Evolutionary conservation across 2,329 filamentous ascomycete species (phyloP).

Genomic region (Trichoderma hamatum): DNA sequence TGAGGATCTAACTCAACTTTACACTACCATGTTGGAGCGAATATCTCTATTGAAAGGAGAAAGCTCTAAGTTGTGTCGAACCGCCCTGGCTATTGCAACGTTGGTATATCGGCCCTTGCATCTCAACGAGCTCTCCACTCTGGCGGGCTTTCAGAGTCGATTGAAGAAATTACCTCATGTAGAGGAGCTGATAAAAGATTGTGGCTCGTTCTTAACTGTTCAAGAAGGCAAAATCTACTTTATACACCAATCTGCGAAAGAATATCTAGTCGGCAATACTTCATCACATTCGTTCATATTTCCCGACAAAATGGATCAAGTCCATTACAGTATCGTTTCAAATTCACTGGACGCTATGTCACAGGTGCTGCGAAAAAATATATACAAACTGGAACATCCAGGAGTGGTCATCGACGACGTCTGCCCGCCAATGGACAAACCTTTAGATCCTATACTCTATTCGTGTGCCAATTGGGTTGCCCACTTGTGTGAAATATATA

Average conservation of each 20-base stretch:
- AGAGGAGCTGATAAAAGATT: constrained; percentile 29
- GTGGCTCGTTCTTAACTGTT: constrained; percentile 46
- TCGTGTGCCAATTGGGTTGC: constrained; percentile 32
- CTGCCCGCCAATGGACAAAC: constrained; percentile 25
- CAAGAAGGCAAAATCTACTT: constrained; percentile 39
- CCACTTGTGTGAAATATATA: constrained; percentile 25
- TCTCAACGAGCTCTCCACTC: not conserved
- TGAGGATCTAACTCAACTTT: not conserved
- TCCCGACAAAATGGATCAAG: constrained; percentile 31
- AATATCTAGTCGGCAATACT: constrained; percentile 42
- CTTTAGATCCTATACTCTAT: constrained; percentile 29
- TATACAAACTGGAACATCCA: constrained; percentile 37
- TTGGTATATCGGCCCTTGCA: not conserved
- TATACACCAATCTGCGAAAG: constrained; percentile 49
- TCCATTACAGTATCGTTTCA: constrained; percentile 43
- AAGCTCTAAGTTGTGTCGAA: not conserved
- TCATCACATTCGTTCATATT: constrained; percentile 35
- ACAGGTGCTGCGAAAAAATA: constrained; percentile 40
- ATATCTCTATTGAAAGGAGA: not conserved
- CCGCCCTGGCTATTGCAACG: not conserved
- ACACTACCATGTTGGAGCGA: not conserved
- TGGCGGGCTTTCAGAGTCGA: not conserved
- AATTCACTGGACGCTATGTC: constrained; percentile 32
- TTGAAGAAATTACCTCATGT: not conserved
- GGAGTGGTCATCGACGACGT: constrained; percentile 27